Evolutionary conservation across 179 eudicot species (phyloP).

Genomic region (Patellifolia procumbens): DNA sequence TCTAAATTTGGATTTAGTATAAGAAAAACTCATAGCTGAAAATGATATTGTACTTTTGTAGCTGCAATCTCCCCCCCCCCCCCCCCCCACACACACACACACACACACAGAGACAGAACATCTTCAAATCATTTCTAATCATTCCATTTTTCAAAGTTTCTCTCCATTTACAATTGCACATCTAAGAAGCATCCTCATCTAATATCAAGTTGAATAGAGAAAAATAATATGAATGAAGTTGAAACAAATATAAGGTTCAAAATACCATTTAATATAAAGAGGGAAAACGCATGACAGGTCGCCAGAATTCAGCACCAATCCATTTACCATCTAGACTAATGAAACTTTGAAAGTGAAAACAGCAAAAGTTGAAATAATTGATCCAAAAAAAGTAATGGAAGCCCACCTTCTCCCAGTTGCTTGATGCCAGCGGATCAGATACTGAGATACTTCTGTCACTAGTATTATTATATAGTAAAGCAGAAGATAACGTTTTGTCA

Average conservation of each 20-base stretch:
- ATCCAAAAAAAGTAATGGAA: neutral
- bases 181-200: too few species aligned
- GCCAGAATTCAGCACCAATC: neutral
- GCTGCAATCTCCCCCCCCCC: too few species aligned
- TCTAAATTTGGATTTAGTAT: too few species aligned
- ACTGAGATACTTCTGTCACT: conserved; percentile 44
- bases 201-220: too few species aligned
- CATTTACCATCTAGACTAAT: neutral
- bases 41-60: too few species aligned
- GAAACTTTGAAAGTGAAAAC: neutral
- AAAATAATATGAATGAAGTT: neutral
- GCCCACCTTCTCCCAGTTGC: conserved; percentile 92
- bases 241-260: neutral
- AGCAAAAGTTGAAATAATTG: neutral
- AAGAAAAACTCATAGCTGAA: too few species aligned
- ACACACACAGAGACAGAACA: too few species aligned
- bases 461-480: conserved; percentile 55
- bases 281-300: neutral
- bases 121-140: too few species aligned
- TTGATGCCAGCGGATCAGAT: conserved; percentile 83
- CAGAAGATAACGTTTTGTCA: conserved; percentile 65
- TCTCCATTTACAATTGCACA: too few species aligned
- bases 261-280: neutral
- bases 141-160: too few species aligned
- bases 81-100: too few species aligned